Evolutionary conservation across 106 monocot genomes (phyloP), one percentile per base, ranked within the genome.

Genomic region (Cymbidium sinense): DNA sequence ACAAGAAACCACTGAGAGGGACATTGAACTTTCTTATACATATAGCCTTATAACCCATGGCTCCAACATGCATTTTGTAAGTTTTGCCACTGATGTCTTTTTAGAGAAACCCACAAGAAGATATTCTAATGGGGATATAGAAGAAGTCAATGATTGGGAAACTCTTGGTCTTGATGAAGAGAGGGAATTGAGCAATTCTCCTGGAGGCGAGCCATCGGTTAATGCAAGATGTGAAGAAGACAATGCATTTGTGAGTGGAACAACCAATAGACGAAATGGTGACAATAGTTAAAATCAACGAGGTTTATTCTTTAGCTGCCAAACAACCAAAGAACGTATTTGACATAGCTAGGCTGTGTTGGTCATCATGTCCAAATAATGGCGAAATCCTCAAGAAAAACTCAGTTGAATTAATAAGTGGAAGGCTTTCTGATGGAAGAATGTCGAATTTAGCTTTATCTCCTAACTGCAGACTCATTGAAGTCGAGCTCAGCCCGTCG

Each of bases 71-170:
- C 86, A 86, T 30, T 79, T 84, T 7, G 86, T 75, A 41, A 92
- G 92, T 43, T 89, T 86, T 58, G 89, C 85, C 7, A 81, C 75
- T 31, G 86, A 86, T 65, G 55, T 79, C 20, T 83, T 79, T 64
- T 67, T 82, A 13, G 85, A 86, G 64, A 83, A 86, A 36, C 70
- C 77, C 2, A 37, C 37, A 9, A 82, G 77, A 47, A 70, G 58
- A 58, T 84, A 79, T 31, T 50, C 76, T 37, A 78, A 93, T 64
- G 87, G 52, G 10, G 86, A 85, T 50, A 29, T 65, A 10, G 94
- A 90, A 29, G 98, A 89, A 73, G 94, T 86, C 74, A 94, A 89
- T 75, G 90, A 88, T 27, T 98, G 94, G 91, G 98, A 98, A 79
- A 98, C 94, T 36, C 76, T 87, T n/a, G 90, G 88, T 44, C 87